Evolutionary conservation across 306 rosid species (phyloP), one percentile per base, ranked within the genome.

Genomic region (Quillaja saponaria): DNA sequence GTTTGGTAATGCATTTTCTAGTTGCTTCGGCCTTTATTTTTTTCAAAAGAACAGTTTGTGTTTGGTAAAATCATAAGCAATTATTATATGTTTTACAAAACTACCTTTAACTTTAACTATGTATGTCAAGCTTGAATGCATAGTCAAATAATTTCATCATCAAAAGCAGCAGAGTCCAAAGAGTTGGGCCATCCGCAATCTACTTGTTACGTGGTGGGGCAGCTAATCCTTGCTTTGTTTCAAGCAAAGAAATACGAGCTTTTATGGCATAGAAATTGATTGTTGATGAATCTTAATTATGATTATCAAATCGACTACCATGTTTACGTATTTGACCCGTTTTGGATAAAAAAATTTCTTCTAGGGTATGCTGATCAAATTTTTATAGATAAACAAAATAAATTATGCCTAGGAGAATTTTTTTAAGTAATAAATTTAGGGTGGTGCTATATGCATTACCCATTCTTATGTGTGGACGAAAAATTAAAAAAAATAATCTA

Each of bases 191-290:
- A 3, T 35, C 3, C 3, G 13, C 9, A 64, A 55, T 47, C 57
- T 34, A 38, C 15, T 66, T 66, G 70, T 56, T 33, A 50, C 56
- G 6, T n/a, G 57, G 73, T 54, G 69, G 69, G 76, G 37, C 34
- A 53, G 37, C 65, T 71, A 71, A 71, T 66, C 39, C 71, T 55
- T 70, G 12, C 41, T 66, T 66, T 61, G 73, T n/a, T 58, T 25
- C 2, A 21, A 33, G 58, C 44, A 76, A 64, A 52, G 66, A 69
- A 1, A 25, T n/a, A n/a, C 37, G 60, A 58, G 21, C 45, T 31
- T 50, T 70, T 55, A 41, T 65, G 69, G 59, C 60, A 59, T 51
- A 50, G 34, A n/a, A 18, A 53, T 59, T 61, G 61, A 66, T 77
- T 66, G 55, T 69, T 49, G 63, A 25, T 25, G 31, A 25, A 4